Base-by-base conservation (phyloP, 768 basidiomycete species). In the Trametes cinnabarina region DNA sequence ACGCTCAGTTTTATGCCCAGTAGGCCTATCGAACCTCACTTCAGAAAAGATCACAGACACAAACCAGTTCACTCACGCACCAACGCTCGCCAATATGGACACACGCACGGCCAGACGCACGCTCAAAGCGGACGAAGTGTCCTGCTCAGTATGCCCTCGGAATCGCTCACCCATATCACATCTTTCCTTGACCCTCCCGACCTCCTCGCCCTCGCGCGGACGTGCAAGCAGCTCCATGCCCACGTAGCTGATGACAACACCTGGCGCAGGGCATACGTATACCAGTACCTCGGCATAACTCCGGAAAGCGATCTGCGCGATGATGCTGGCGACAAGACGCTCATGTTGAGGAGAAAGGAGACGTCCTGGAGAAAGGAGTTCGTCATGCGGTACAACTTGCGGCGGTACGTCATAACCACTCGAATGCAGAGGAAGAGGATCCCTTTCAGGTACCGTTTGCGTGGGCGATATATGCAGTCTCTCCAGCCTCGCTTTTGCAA, bases 221-320 rank as follows among this genome's bases (percentile, higher is more conserved):
- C 85, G 58, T 80, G 78, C 71, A 73, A 69, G 46, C 67, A 66
- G 57, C 76, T 91, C 55, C 76, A 79, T 67, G 74, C 79, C 61
- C 90, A 91, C 78, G 74, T 91, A 78, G 80, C 80, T 53, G 80
- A 89, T 65, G 91, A 94, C 58, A 85, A 82, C 66, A 92, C 88
- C 34, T 94, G 91, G 91, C 78, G 81, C 49, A 76, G 83, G 20
- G 91, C 92, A 26, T 90, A 90, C 70, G 74, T 84, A 60, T 81
- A 76, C 51, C 85, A 86, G 68, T 85, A 84, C 66, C 69, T 91
- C 42, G 84, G 82, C 47, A 79, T 91, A 51, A 72, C 77, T 9
- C 90, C 89, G 17, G 88, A 92, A 71, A 71, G 71, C 53, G 80
- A 83, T 58, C 70, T 87, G 30, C 67, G 77, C 32, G 62, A 68